Conservation (phyloP, 306 rosid species). For the Ziziphus jujuba region DNA sequence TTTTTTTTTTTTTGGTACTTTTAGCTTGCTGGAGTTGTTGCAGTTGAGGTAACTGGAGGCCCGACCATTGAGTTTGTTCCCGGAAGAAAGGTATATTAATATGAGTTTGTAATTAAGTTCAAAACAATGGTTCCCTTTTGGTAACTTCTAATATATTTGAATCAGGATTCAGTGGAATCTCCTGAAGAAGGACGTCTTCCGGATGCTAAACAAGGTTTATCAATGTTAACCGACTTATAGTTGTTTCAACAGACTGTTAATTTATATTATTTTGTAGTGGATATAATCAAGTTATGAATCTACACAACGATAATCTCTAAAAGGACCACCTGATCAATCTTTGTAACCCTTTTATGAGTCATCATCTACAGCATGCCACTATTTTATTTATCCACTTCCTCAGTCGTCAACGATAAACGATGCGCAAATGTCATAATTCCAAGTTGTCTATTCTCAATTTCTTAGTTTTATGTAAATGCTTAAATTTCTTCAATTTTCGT, state of each 20-base stretch:
- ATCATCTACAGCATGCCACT: too few relatives aligned
- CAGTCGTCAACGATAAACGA: too few relatives aligned
- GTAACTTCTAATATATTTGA: conserved; percentile 12
- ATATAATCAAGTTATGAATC: background rate
- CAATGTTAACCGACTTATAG: background rate
- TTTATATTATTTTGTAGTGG: background rate
- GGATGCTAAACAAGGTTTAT: conserved; percentile 72
- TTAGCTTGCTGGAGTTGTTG: conserved; percentile 94
- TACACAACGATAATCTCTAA: background rate
- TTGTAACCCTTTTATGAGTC: background rate
- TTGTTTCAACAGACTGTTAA: background rate
- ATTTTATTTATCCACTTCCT: too few relatives aligned
- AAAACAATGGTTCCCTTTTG: background rate
- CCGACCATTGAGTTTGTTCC: conserved; percentile 76
- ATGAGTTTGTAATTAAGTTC: background rate
- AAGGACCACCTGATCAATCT: too few relatives aligned
- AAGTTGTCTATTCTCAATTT: too few relatives aligned
- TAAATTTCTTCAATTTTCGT: background rate
- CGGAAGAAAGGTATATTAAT: conserved; percentile 67
- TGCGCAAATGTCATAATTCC: too few relatives aligned
- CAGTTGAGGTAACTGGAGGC: conserved; percentile 93
- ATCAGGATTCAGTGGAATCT: conserved; percentile 62
- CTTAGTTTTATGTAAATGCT: too few relatives aligned
- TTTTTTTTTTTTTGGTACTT: background rate
- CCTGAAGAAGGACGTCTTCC: conserved; percentile 91